Conservation (phyloP, 805 yeast species). For the Yarrowia sp. region DNA sequence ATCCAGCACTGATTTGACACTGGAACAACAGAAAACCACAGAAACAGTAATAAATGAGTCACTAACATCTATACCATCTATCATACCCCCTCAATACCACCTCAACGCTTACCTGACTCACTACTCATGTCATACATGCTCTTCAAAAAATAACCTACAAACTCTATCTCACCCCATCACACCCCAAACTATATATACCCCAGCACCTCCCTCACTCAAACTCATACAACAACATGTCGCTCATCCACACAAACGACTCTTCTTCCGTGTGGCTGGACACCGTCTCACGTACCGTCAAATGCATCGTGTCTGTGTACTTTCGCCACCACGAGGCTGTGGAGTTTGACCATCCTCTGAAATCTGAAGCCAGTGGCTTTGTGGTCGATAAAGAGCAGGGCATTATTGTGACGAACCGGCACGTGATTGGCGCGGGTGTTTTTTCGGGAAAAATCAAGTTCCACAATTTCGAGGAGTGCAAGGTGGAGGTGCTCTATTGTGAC, state of each 20-base stretch:
- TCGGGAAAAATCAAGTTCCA: constrained; percentile 88
- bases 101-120: too few species aligned
- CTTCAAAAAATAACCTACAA: background rate
- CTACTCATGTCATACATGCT: background rate
- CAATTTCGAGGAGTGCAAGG: constrained; percentile 89
- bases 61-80: too few species aligned
- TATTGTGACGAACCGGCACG: constrained; percentile 88
- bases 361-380: constrained; percentile 89
- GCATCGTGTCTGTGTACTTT: constrained; percentile 87
- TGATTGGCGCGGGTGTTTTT: constrained; percentile 94
- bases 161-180: background rate
- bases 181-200: background rate
- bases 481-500: constrained; percentile 81
- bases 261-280: constrained; percentile 68
- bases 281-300: constrained; percentile 73
- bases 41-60: too few species aligned
- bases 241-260: constrained; percentile 28
- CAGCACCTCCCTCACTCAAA: background rate
- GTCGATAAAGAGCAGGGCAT: constrained; percentile 81
- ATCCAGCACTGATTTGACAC: too few species aligned
- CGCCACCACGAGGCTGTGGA: constrained; percentile 82
- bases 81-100: too few species aligned
- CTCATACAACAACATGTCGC: background rate
- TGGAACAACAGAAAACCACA: too few species aligned
- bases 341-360: constrained; percentile 70